These are phyloP conservation scores for Saccharomyces hybrid DNA, from an alignment of 1,139 yeast species.

Conservation along the genomic window DNA sequence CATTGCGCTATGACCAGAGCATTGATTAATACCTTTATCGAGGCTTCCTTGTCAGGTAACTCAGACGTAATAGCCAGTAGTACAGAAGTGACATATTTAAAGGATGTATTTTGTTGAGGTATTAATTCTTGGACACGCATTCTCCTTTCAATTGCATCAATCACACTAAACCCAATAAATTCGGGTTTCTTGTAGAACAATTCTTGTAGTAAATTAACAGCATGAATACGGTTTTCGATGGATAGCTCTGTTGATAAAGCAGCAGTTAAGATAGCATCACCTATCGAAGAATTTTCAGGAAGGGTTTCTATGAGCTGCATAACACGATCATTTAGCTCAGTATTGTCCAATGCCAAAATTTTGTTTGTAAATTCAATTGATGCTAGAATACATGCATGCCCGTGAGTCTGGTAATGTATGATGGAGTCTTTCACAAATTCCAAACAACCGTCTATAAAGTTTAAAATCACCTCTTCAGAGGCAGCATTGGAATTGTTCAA, in stretches of 20 bases:
- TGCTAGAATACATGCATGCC: constrained; percentile 18
- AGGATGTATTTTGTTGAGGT: constrained; percentile 14
- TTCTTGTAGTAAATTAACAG: constrained; percentile 14
- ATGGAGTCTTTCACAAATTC: constrained; percentile 13
- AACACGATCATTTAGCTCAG: constrained; percentile 8
- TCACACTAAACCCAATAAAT: constrained; percentile 18
- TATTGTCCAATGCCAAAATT: constrained; percentile 5
- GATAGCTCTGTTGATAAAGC: constrained; percentile 16
- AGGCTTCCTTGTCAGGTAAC: constrained; percentile 30
- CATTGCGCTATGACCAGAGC: constrained; percentile 52
- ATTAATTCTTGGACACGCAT: constrained; percentile 8
- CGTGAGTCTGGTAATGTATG: constrained; percentile 17
- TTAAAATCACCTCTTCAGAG: constrained; percentile 33
- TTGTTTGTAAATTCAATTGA: constrained; percentile 19
- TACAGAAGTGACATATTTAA: constrained; percentile 34
- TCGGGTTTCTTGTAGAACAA: constrained; percentile 20
- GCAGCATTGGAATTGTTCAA: constrained; percentile 30
- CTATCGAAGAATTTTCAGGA: constrained; percentile 14
- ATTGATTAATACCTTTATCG: constrained; percentile 38
- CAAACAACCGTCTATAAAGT: constrained; percentile 28
- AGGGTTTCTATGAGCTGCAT: constrained; percentile 9
- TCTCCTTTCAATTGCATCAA: constrained; percentile 19
- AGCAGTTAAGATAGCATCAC: constrained; percentile 19
- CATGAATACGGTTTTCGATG: constrained; percentile 16
- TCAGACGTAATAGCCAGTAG: constrained; percentile 41